A percentile compares a stretch with the other conserved stretches of the same genome.
phyloP scores from a whole-genome alignment of 371 early-diverging fungal genomes.

The Dipsacomyces acuminosporus region DNA sequence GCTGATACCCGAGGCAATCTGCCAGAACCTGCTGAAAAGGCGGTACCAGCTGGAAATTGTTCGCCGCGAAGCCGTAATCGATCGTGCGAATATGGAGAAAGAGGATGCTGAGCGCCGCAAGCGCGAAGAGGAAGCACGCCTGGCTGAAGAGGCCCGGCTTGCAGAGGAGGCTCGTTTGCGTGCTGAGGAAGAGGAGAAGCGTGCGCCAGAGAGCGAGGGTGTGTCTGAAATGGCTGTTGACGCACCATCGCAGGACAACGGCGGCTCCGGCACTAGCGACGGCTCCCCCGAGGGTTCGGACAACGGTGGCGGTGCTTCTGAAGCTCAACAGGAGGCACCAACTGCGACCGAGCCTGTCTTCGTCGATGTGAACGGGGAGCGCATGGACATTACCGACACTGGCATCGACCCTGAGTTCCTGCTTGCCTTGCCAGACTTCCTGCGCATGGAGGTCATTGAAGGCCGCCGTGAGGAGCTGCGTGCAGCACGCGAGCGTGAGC shows the following conservation, averaged over 20 bases:
- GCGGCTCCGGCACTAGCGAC: not conserved
- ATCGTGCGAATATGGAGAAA: conserved; percentile 34
- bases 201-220: conserved; percentile 7
- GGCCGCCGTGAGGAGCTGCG: conserved; percentile 56
- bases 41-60: conserved; percentile 35
- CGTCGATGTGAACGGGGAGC: conserved; percentile 64
- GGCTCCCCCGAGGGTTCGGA: conserved; percentile 13
- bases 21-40: conserved; percentile 27
- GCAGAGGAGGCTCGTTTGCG: conserved; percentile 7
- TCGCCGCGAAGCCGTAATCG: conserved; percentile 30
- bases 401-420: conserved; percentile 94
- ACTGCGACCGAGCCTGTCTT: conserved; percentile 47
- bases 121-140: conserved; percentile 24
- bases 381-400: conserved; percentile 85
- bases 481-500: conserved; percentile 8
- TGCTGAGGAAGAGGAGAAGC: conserved; percentile 23
- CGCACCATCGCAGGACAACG: conserved; percentile 16
- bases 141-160: conserved; percentile 23
- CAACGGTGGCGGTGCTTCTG: conserved; percentile 48
- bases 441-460: conserved; percentile 87
- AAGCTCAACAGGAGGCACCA: conserved; percentile 21
- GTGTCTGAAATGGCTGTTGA: conserved; percentile 43
- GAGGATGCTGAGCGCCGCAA: conserved; percentile 22
- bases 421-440: conserved; percentile 92
- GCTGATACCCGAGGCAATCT: conserved; percentile 58